Percentiles rank a stretch among this genome's conserved stretches.
Evolutionary conservation across 371 early-diverging fungal species (phyloP).

Genomic region (Coemansia sp.): DNA sequence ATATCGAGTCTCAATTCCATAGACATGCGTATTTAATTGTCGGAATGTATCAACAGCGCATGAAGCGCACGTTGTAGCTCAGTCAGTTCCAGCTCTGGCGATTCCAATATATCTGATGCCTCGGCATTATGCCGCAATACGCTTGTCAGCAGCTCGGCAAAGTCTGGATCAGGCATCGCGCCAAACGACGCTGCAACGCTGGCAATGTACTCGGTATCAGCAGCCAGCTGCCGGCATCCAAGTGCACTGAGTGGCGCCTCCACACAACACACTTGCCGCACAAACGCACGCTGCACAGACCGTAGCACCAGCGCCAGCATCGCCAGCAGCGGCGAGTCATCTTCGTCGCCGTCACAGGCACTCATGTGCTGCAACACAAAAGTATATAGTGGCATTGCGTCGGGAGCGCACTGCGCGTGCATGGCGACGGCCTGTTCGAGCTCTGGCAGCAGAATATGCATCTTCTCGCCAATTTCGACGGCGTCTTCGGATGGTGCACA

Average conservation of each 20-base stretch:
- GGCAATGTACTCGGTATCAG: slow-evolving; percentile 46
- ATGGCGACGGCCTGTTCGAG: slow-evolving; percentile 48
- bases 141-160: slow-evolving; percentile 12
- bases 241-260: slow-evolving; percentile 26
- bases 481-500: slow-evolving; percentile 49
- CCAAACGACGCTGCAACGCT: slow-evolving; percentile 42
- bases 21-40: too few species aligned
- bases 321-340: slow-evolving; percentile 21
- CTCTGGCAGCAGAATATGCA: slow-evolving; percentile 47
- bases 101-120: background rate
- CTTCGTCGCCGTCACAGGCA: background rate
- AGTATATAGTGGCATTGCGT: slow-evolving; percentile 15
- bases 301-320: slow-evolving; percentile 31
- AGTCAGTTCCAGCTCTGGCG: background rate
- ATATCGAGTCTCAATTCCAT: too few species aligned
- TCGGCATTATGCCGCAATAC: background rate
- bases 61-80: background rate
- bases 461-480: slow-evolving; percentile 50
- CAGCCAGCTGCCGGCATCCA: slow-evolving; percentile 36
- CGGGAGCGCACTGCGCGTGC: slow-evolving; percentile 23
- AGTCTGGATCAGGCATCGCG: slow-evolving; percentile 9
- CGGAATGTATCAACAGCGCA: background rate
- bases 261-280: slow-evolving; percentile 21
- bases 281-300: slow-evolving; percentile 22
- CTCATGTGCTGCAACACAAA: background rate